Evolutionary conservation across 768 basidiomycete genomes (phyloP).

Genomic region (Mrakia hoshinonis): DNA sequence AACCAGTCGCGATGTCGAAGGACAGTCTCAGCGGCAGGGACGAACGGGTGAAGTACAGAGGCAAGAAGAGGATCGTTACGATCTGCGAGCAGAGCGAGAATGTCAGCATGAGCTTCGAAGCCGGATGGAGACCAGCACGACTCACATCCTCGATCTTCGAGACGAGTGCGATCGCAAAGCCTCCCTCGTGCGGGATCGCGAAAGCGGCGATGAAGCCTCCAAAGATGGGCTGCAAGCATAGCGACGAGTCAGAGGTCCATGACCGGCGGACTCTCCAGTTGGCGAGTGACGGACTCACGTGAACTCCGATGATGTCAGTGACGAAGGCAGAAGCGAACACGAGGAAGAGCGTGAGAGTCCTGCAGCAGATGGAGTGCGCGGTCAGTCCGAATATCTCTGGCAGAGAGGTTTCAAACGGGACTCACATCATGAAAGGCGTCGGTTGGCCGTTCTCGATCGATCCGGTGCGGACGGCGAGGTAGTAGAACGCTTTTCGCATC

Average conservation of each 20-base stretch:
- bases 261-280: constrained; percentile 43
- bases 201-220: constrained; percentile 24
- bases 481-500: constrained; percentile 48
- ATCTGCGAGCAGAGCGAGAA: constrained; percentile 37
- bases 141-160: constrained; percentile 70
- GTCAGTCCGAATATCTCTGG: not conserved
- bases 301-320: constrained; percentile 66
- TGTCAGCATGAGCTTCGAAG: no score
- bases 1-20: not conserved
- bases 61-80: constrained; percentile 64
- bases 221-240: constrained; percentile 42
- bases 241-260: not conserved
- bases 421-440: constrained; percentile 56
- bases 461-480: constrained; percentile 60
- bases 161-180: constrained; percentile 67
- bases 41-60: constrained; percentile 63
- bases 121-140: no score
- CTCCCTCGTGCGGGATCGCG: constrained; percentile 63
- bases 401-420: not conserved
- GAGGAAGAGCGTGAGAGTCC: constrained; percentile 62
- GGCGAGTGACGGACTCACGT: constrained; percentile 53
- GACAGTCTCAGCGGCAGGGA: not conserved
- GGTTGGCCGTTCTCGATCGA: constrained; percentile 65
- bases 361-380: not conserved
- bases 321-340: constrained; percentile 69